Base-by-base conservation (phyloP, 768 basidiomycete species). In the Coprinellus micaceus region DNA sequence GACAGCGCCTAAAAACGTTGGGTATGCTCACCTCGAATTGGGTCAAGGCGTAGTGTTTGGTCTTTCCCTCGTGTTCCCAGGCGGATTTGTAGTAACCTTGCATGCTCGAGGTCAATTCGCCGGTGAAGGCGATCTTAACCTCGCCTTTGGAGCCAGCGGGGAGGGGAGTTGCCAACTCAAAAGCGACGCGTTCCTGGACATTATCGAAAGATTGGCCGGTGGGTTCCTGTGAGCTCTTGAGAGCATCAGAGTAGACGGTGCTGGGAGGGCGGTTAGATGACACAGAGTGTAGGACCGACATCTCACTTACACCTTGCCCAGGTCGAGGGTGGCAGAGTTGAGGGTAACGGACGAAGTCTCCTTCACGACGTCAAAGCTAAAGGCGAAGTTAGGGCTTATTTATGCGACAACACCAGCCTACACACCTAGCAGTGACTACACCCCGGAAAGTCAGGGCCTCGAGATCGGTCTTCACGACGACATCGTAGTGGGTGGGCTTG, bases 391-490 rank as follows among this genome's bases (percentile, higher is more conserved):
- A 19, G 44, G 7, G 12, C 4, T 28, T 21, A 19, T 15, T 5
- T 28, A 41, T 28, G 22, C 37, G 26, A 29, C 39, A 33, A n/a
- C n/a, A n/a, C n/a, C n/a, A n/a, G n/a, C n/a, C n/a, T 22, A 73
- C 82, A 52, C 58, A 83, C 91, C 81, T 76, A 65, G 90, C 82
- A 61, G 83, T 83, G 48, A 87, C 89, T 37, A 85, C 77, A 41
- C 96, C 96, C 41, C 82, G 75, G 68, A 94, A 98, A 10, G 73
- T 80, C 58, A 84, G 78, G n/a, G 77, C 78, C 54, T 87, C 79
- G 52, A 98, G 82, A 72, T 98, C 91, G 2, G 92, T 94, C 64
- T 82, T 83, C 66, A 94, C 73, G 45, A 83, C 83, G 49, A 94
- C 66, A 61, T 90, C 86, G 69, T 94, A 95, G 67, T 94, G 90